Evolutionary conservation across 2,329 filamentous ascomycete species (phyloP), one percentile per base, ranked within the genome.

Genomic region (Botryotinia calthae): DNA sequence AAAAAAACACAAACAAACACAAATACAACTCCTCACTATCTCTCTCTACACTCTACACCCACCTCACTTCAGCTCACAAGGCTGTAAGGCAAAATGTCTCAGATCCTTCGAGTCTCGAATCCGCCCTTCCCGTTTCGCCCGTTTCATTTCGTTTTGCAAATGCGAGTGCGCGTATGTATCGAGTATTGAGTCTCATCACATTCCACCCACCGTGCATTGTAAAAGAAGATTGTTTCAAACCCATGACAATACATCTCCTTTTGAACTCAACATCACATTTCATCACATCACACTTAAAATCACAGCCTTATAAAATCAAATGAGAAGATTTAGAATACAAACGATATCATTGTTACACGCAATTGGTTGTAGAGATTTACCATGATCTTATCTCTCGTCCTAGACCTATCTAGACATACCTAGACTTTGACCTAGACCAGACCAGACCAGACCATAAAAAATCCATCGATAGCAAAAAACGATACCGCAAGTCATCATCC

Each of bases 291-390:
- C n/a, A 28, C 7, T 31, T 16, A 18, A 64, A 18, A 46, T 28
- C 25, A 63, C 37, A 63, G n/a, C 25, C 25, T 37, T 7, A n/a
- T 9, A 34, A 12, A 44, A 34, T 48, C 22, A 76, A 76, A 76
- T 72, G 70, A 34, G 20, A 37, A 76, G 64, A 78, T 74, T 76
- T 80, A 80, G 78, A 79, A 77, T 80, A 80, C 78, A 66, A 80
- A 74, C 25, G 37, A 77, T 75, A 73, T 74, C 76, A 75, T 79
- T 77, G 76, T 72, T 76, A 76, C 76, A 77, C 76, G 71, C 73
- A 78, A 75, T 74, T 56, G 74, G 63, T 75, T 77, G 75, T 62
- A 74, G 73, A 42, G 73, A 76, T 66, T 66, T 48, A 66, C 64
- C 22, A 54, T 54, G 14, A 66, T 54, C 46, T 61, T 61, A 16